Evolutionary conservation across 2,329 filamentous ascomycete species (phyloP).

Genomic region (Scedosporium dehoogii): DNA sequence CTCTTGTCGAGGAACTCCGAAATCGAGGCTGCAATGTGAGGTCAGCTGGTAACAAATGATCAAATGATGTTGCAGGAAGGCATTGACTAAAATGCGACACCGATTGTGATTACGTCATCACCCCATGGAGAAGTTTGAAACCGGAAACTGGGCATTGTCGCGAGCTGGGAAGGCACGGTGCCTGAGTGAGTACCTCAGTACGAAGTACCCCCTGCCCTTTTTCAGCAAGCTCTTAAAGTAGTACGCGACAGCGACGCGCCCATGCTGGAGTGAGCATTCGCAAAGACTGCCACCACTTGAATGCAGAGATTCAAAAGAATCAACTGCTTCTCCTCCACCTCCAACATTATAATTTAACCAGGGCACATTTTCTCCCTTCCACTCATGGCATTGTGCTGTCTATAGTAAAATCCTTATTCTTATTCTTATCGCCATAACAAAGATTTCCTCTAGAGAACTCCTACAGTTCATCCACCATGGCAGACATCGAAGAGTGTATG

Average conservation of each 20-base stretch:
- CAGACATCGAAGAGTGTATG: conserved; percentile 6
- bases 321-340: no score
- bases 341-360: no score
- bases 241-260: background rate
- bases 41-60: background rate
- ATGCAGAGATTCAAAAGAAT: no score
- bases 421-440: background rate
- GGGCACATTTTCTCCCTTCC: no score
- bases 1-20: background rate
- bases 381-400: no score
- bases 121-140: no score
- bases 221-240: background rate
- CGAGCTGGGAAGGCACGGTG: background rate
- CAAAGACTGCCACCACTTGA: background rate
- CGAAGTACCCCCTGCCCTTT: background rate
- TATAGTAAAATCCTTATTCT: background rate
- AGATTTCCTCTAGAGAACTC: background rate
- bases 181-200: background rate
- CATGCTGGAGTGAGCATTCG: background rate
- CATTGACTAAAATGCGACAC: no score
- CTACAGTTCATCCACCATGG: background rate
- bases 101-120: background rate
- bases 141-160: no score
- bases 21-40: background rate
- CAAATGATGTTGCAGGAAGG: no score